phyloP scores from a whole-genome alignment of 2,329 filamentous ascomycete genomes.

The Fusarium sarcochroum region DNA sequence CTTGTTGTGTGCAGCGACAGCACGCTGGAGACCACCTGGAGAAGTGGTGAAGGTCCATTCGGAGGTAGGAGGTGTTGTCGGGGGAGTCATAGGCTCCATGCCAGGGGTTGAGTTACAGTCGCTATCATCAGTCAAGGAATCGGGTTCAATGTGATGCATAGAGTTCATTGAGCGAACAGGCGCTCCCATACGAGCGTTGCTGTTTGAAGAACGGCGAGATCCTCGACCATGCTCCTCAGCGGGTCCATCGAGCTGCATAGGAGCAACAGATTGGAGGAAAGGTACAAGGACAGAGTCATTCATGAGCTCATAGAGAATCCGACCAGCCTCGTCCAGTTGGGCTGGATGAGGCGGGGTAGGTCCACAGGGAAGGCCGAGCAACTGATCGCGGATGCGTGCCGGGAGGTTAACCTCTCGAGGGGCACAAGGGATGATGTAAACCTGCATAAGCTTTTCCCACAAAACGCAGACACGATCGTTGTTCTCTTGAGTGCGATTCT shows the following conservation, averaged over 20 bases:
- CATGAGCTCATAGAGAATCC: conserved; percentile 95
- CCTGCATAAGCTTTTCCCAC: conserved; percentile 90
- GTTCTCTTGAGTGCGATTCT: conserved; percentile 56
- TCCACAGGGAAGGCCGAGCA: conserved; percentile 71
- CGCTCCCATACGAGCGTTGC: conserved; percentile 53
- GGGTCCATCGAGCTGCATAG: conserved; percentile 54
- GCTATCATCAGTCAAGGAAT: conserved; percentile 75
- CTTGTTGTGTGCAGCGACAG: conserved; percentile 68
- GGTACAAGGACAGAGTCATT: conserved; percentile 95
- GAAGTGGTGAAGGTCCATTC: conserved; percentile 68
- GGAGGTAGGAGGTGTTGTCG: conserved; percentile 77
- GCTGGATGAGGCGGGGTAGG: conserved; percentile 79
- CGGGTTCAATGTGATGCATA: conserved; percentile 63
- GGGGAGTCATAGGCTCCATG: conserved; percentile 79
- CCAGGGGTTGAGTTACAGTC: conserved; percentile 69
- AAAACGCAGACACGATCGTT: conserved; percentile 80
- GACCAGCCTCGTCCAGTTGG: conserved; percentile 83
- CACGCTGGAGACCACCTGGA: conserved; percentile 67
- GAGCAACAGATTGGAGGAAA: conserved; percentile 80
- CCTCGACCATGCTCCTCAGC: conserved; percentile 59
- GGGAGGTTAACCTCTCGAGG: conserved; percentile 93
- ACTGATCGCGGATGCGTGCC: conserved; percentile 83
- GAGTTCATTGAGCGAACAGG: conserved; percentile 56
- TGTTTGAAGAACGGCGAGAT: conserved; percentile 58
- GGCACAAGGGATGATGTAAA: conserved; percentile 89